A percentile compares a stretch with the other conserved stretches of the same genome.
Conservation (phyloP, 208 protist genomes). For the Leishmania tarentolae region DNA sequence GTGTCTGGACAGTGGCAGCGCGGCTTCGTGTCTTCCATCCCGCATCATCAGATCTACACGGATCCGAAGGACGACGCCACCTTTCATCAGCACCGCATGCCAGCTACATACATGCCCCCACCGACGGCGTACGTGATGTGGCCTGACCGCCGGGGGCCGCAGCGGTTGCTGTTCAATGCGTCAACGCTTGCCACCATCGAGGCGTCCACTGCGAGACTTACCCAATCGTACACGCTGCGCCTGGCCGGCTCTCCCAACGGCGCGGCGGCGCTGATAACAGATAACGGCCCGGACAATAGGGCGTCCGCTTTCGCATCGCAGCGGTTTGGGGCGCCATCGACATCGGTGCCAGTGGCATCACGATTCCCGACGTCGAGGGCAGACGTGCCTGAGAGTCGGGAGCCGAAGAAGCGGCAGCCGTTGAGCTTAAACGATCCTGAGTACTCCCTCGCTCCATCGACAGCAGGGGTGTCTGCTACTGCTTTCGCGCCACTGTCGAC, state of each 20-base stretch:
- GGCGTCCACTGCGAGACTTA: slow-evolving; percentile 6
- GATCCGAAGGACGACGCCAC: slow-evolving; percentile 13
- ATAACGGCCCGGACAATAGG: not conserved
- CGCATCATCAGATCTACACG: slow-evolving; percentile 19
- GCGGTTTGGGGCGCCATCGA: slow-evolving; percentile 11
- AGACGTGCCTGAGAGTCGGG: slow-evolving; percentile 8
- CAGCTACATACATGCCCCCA: slow-evolving; percentile 28
- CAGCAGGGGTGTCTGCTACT: not conserved
- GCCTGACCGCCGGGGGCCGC: slow-evolving; percentile 6
- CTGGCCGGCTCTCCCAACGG: not conserved
- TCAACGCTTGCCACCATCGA: slow-evolving; percentile 16
- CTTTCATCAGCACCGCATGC: not conserved
- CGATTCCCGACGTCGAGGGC: not conserved
- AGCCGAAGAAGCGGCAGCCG: slow-evolving; percentile 12
- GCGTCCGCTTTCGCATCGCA: slow-evolving; percentile 7
- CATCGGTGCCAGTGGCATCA: not conserved
- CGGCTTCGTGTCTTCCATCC: slow-evolving; percentile 9
- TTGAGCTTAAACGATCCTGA: slow-evolving; percentile 16
- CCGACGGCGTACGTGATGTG: slow-evolving; percentile 26
- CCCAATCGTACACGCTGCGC: slow-evolving; percentile 14
- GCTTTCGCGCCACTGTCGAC: not conserved
- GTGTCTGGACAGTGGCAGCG: not conserved
- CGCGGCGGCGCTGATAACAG: not conserved
- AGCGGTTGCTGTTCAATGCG: slow-evolving; percentile 17
- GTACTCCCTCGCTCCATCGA: not conserved